Percentiles rank a stretch among this genome's conserved stretches.
Evolutionary conservation across 1,284 basidiomycete species (phyloP).

Genomic region (Exobasidium rhododendri): DNA sequence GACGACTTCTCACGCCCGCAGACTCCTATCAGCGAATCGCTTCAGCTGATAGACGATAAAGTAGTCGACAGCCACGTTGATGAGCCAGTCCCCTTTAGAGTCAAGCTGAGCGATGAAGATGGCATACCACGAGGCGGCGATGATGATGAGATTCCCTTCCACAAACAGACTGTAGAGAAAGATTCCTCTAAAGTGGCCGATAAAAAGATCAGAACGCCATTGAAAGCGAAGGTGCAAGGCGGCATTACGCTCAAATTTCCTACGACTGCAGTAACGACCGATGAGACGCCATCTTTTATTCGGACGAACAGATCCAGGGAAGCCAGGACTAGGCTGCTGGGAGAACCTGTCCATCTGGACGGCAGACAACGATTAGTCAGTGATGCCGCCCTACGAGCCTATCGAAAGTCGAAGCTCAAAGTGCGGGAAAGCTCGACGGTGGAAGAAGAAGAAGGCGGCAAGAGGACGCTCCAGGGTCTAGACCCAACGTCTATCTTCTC

Average conservation of each 20-base stretch:
- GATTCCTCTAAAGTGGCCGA: not conserved
- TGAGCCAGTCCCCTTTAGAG: conserved; percentile 37
- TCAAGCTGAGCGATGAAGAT: conserved; percentile 39
- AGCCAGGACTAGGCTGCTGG: not conserved
- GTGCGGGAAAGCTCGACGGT: not conserved
- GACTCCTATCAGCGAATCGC: not conserved
- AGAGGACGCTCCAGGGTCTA: not conserved
- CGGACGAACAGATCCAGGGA: not conserved
- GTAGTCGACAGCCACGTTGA: not conserved
- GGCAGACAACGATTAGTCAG: conserved; percentile 15
- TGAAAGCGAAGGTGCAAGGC: not conserved
- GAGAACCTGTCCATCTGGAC: conserved; percentile 10
- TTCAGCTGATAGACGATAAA: not conserved
- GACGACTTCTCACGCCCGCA: not conserved
- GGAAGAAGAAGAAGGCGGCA: not conserved
- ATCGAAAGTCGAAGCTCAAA: conserved; percentile 16
- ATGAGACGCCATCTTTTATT: not conserved
- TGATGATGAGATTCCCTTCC: not conserved
- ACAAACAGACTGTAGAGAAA: not conserved
- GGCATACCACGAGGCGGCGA: not conserved
- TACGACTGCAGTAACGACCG: not conserved
- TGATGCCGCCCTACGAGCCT: conserved; percentile 20
- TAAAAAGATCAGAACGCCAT: not conserved
- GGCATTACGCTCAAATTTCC: not conserved
- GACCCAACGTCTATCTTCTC: not conserved